Base-by-base conservation (phyloP, 257 asterid genomes). In the Cinchona pubescens region DNA sequence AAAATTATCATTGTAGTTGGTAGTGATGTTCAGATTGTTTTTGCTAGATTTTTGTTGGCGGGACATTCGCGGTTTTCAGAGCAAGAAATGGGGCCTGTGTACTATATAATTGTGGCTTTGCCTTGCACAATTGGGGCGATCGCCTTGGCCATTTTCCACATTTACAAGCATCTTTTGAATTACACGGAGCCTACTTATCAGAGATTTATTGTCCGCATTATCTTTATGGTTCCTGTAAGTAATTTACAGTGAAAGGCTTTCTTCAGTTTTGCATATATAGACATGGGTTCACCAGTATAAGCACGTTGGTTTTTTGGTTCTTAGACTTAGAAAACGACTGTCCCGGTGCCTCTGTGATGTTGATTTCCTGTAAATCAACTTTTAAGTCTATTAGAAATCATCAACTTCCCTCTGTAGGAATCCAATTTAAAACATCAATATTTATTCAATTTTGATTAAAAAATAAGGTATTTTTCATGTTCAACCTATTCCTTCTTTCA, bases 211-310 rank as follows among this genome's bases (percentile, higher is more conserved):
- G 98, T 95, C 75, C 99, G 99, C 58, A 95, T 95, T 76, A 90
- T 95, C 82, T 95, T 95, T 76, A 95, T 95, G 99, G 96, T 95
- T 81, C 99, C 98, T 51, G 99, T 95, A 79, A 95, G 99, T 86
- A 59, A 43, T 61, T 64, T 19, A 19, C 45, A 19, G 30, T 74
- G 19, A 7, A 3, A 35, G 12, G 7, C 7, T 67, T 56, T 56
- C 34, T 3, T 34, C 25, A 27, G 34, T 53, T 69, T 13, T 40
- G 7, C 30, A 69, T 49, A 5, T 14, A 4, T 53, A 7, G 42
- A 23, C 32, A 21, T 55, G 67, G 25, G 56, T 25, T 19, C 56
- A 3, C n/a, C 30, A 15, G 27, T 15, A 8, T 42, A 70, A 34
- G 16, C 30, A 35, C 3, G 9, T 66, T 68, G 27, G 37, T 32